Percentiles rank a stretch among this genome's conserved stretches.
These are phyloP conservation scores for Colletotrichum salicis DNA, from an alignment of 2,329 filamentous ascomycete species.

Conservation along the genomic window DNA sequence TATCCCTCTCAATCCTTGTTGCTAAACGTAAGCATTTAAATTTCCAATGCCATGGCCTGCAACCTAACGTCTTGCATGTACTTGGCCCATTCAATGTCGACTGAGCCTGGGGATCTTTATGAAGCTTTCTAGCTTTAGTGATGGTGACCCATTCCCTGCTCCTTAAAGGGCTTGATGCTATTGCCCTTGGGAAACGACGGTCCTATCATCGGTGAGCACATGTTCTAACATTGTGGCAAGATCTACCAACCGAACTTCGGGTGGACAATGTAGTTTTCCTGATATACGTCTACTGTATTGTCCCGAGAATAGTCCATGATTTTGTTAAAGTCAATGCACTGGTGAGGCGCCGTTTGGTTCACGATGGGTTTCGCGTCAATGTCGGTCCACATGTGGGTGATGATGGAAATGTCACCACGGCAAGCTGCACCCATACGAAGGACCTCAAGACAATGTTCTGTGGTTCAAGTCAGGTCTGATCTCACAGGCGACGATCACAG, in stretches of 20 bases:
- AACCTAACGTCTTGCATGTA: no score
- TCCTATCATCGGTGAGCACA: neutral
- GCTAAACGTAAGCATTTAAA: no score
- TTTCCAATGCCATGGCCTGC: no score
- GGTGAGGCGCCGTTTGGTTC: constrained; percentile 33
- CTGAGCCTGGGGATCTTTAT: neutral
- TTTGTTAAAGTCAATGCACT: constrained; percentile 25
- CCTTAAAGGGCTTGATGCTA: constrained; percentile 33
- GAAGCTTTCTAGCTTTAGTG: neutral
- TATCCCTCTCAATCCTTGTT: no score
- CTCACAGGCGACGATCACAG: no score
- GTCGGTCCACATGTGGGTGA: constrained; percentile 35
- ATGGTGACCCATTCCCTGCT: constrained; percentile 23
- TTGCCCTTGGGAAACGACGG: constrained; percentile 31
- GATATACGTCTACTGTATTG: constrained; percentile 27
- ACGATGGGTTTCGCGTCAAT: constrained; percentile 32
- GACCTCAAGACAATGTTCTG: constrained; percentile 32
- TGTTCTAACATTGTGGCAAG: neutral
- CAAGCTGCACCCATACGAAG: constrained; percentile 33
- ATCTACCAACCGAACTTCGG: constrained; percentile 25
- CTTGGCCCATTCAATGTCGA: neutral
- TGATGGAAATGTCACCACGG: constrained; percentile 32
- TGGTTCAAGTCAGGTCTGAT: neutral
- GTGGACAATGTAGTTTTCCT: constrained; percentile 33
- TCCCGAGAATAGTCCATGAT: constrained; percentile 28